These are phyloP conservation scores for Plasmodium chabaudi DNA, from an alignment of 169 alveolate genomes.

Conservation along the genomic window DNA sequence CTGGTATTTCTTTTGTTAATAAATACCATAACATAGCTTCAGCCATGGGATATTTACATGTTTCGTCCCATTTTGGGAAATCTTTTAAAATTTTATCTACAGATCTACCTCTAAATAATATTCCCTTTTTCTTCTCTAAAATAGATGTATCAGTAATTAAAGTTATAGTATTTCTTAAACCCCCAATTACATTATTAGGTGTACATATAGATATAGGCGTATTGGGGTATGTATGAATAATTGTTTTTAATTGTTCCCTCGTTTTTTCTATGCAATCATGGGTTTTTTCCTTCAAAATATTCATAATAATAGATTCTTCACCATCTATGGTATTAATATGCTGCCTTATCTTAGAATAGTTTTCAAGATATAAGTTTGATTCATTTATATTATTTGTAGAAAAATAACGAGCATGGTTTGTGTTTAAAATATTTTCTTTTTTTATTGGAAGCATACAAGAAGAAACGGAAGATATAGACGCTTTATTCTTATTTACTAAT, in stretches of 20 bases:
- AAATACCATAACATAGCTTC: constrained; percentile 95
- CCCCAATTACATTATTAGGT: constrained; percentile 80
- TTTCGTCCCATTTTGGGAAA: constrained; percentile 86
- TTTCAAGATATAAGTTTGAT: constrained; percentile 51
- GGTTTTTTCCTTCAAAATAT: constrained; percentile 69
- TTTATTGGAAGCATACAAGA: background rate
- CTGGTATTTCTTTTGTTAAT: constrained; percentile 94
- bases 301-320: constrained; percentile 74
- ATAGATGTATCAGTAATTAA: constrained; percentile 94
- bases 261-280: constrained; percentile 73
- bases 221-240: constrained; percentile 68
- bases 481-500: constrained; percentile 13
- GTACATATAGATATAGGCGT: constrained; percentile 77
- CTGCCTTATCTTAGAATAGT: constrained; percentile 52
- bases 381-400: constrained; percentile 34
- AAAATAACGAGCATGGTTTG: constrained; percentile 4
- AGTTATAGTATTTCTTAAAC: constrained; percentile 95
- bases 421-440: constrained; percentile 6
- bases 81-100: constrained; percentile 88
- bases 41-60: constrained; percentile 91
- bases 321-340: constrained; percentile 60
- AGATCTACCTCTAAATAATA: constrained; percentile 90
- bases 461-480: background rate
- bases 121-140: constrained; percentile 93
- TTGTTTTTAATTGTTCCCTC: constrained; percentile 60